Percentiles rank a stretch among this genome's conserved stretches.
Conservation (phyloP, 306 rosid genomes). For the Malus fusca region DNA sequence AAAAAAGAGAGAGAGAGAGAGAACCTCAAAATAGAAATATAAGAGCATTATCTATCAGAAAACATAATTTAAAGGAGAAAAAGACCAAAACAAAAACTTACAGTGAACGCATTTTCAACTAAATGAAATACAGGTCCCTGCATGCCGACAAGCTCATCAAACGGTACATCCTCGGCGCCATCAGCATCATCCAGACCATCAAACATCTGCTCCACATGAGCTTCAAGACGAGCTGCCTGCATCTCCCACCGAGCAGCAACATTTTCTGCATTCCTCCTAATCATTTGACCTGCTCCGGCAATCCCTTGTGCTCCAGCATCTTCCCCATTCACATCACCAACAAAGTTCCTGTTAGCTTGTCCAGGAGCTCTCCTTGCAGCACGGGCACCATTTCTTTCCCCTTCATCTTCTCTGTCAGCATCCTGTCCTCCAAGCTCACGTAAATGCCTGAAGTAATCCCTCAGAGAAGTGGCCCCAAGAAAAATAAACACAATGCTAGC, state of each 20-base stretch:
- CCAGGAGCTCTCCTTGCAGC: conserved; percentile 84
- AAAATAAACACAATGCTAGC: conserved; percentile 96
- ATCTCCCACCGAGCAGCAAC: conserved; percentile 98
- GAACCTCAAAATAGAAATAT: not conserved
- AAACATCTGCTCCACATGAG: conserved; percentile 98
- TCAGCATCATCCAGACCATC: conserved; percentile 98
- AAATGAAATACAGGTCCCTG: conserved; percentile 99
- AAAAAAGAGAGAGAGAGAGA: not conserved
- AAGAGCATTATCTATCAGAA: not conserved
- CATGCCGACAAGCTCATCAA: conserved; percentile 99
- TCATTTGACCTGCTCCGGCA: conserved; percentile 88
- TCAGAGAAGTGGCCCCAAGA: conserved; percentile 94
- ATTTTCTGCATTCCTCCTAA: conserved; percentile 92
- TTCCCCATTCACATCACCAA: conserved; percentile 75
- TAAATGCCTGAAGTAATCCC: conserved; percentile 97
- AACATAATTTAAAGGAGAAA: not conserved
- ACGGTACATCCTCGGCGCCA: conserved; percentile 99
- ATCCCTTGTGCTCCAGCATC: conserved; percentile 84
- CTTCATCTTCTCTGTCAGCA: conserved; percentile 91
- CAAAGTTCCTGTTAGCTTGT: conserved; percentile 72
- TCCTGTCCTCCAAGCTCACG: conserved; percentile 96
- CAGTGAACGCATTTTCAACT: conserved; percentile 98
- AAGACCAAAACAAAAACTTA: conserved; percentile 30
- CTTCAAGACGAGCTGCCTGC: conserved; percentile 99
- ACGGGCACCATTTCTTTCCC: conserved; percentile 91